phyloP scores from a whole-genome alignment of 495 filamentous ascomycete genomes.

The Coniosporium apollinis region DNA sequence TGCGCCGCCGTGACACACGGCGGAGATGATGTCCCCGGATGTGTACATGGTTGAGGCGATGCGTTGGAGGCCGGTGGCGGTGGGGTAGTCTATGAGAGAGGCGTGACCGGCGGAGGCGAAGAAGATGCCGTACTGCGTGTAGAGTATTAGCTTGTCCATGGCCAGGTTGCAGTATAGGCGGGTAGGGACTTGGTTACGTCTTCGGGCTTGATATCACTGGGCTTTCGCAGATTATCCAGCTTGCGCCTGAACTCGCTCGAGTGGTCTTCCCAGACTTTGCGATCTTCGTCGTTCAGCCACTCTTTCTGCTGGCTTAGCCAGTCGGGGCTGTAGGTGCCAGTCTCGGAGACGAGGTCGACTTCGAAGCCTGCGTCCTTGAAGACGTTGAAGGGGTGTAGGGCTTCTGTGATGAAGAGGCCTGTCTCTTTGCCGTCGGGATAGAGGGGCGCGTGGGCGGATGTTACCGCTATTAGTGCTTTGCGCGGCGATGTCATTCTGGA shows the following conservation, averaged over 20 bases:
- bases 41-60: constrained; percentile 26
- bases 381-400: constrained; percentile 31
- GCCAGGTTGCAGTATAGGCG: not conserved
- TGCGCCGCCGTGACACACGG: constrained; percentile 27
- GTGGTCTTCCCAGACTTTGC: constrained; percentile 24
- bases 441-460: constrained; percentile 28
- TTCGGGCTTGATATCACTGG: constrained; percentile 13
- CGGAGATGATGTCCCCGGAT: constrained; percentile 25
- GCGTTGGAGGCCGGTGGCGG: constrained; percentile 22
- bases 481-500: constrained; percentile 26
- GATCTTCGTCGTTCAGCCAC: constrained; percentile 25
- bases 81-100: constrained; percentile 30
- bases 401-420: constrained; percentile 32
- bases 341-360: constrained; percentile 34
- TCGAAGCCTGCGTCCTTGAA: constrained; percentile 30
- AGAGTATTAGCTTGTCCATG: not conserved
- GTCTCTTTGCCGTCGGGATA: constrained; percentile 20
- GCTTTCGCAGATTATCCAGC: constrained; percentile 20
- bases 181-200: constrained; percentile 7
- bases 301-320: constrained; percentile 30
- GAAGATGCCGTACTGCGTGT: constrained; percentile 24
- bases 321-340: constrained; percentile 29
- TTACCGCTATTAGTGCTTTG: constrained; percentile 29
- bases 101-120: constrained; percentile 32
- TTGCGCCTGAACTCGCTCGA: constrained; percentile 26